Conservation (phyloP, 768 basidiomycete species). For the Rhizopogon vesiculosus region DNA sequence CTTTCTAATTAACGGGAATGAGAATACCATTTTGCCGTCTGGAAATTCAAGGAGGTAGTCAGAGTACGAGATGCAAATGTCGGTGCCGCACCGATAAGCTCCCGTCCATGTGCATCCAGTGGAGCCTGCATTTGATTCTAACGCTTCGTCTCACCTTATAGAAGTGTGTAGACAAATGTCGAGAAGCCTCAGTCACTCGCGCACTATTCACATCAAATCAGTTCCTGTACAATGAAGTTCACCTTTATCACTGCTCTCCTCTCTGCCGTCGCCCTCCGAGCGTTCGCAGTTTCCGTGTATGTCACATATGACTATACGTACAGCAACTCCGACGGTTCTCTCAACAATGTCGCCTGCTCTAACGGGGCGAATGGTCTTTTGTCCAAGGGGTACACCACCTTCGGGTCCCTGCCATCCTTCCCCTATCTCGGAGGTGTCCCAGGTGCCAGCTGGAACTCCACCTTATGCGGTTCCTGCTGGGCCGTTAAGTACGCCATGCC, state of each 20-base stretch:
- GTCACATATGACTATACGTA: conserved; percentile 2
- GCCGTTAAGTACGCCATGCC: neutral
- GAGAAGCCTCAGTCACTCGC: neutral
- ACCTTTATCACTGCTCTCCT: neutral
- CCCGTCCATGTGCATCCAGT: neutral
- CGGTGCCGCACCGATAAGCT: too few species aligned
- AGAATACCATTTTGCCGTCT: neutral
- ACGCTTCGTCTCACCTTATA: neutral
- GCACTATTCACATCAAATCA: neutral
- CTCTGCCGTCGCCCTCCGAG: neutral
- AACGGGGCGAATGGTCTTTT: conserved; percentile 15
- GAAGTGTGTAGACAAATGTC: neutral
- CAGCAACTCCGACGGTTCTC: neutral
- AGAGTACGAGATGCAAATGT: neutral
- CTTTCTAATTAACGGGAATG: neutral
- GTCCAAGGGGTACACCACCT: conserved; percentile 10
- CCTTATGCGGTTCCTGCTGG: conserved; percentile 6
- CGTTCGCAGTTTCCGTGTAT: neutral
- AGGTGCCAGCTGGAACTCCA: conserved; percentile 3
- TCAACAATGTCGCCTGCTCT: conserved; percentile 14
- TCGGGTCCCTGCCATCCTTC: conserved; percentile 8
- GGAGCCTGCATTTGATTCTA: neutral
- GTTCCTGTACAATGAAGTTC: neutral
- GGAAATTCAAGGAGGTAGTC: neutral
- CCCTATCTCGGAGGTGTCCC: conserved; percentile 6